phyloP scores from a whole-genome alignment of 192 early-diverging fungal genomes.

The Entophlyctis helioformis region DNA sequence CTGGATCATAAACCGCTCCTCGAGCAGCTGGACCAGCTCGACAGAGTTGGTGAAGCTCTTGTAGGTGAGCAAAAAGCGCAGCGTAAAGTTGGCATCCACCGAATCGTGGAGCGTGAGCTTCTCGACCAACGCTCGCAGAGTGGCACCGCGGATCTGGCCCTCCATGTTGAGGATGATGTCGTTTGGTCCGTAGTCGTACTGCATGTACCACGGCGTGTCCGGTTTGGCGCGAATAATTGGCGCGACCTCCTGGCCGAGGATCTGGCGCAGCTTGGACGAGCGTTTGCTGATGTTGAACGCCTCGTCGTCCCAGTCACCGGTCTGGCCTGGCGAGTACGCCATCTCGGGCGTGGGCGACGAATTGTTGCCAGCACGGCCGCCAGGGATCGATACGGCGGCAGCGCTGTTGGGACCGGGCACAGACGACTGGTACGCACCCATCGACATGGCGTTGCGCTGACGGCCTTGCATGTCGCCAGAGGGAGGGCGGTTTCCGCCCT shows the following conservation, averaged over 20 bases:
- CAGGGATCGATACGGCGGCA: too few relatives aligned
- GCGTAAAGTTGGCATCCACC: slow-evolving; percentile 64
- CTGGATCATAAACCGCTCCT: slow-evolving; percentile 60
- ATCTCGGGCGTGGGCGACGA: background rate
- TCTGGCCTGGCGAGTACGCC: background rate
- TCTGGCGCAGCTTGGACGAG: slow-evolving; percentile 8
- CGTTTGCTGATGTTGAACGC: slow-evolving; percentile 4
- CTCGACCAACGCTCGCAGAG: slow-evolving; percentile 71
- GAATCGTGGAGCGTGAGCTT: slow-evolving; percentile 82
- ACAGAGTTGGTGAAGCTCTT: slow-evolving; percentile 71
- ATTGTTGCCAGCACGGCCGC: too few relatives aligned
- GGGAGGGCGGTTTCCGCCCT: too few relatives aligned
- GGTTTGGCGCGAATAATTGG: too few relatives aligned
- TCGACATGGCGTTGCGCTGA: too few relatives aligned
- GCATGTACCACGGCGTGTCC: too few relatives aligned
- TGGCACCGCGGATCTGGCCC: slow-evolving; percentile 81
- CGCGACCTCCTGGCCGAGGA: slow-evolving; percentile 13
- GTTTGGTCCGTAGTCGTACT: slow-evolving; percentile 58
- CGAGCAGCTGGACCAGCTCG: slow-evolving; percentile 59
- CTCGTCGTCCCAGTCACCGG: background rate
- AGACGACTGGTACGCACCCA: too few relatives aligned
- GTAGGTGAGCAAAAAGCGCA: slow-evolving; percentile 81
- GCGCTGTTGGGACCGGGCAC: too few relatives aligned
- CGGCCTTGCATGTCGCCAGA: too few relatives aligned
- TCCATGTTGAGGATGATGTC: slow-evolving; percentile 80